These are phyloP conservation scores for Dissoconium aciculare DNA, from an alignment of 2,329 filamentous ascomycete genomes.

Conservation along the genomic window DNA sequence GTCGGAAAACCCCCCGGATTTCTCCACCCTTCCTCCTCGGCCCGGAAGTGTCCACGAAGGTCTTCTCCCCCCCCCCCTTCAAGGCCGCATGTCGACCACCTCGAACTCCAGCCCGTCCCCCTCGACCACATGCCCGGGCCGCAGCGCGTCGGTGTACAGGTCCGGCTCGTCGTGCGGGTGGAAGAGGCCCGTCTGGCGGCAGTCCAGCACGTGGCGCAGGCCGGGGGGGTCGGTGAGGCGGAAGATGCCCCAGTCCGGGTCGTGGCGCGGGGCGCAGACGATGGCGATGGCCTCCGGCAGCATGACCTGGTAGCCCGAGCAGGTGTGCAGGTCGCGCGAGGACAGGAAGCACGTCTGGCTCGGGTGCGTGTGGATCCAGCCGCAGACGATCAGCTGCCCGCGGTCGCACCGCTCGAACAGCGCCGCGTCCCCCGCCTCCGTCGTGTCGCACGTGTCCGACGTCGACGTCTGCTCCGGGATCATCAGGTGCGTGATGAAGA, in stretches of 20 bases:
- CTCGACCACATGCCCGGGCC: conserved; percentile 44
- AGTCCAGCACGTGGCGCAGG: conserved; percentile 67
- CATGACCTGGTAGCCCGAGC: conserved; percentile 90
- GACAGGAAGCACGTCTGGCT: conserved; percentile 98
- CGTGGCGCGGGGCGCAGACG: conserved; percentile 76
- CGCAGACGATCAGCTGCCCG: conserved; percentile 70
- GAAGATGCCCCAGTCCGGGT: conserved; percentile 74
- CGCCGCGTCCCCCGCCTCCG: conserved; percentile 54
- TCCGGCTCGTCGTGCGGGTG: conserved; percentile 59
- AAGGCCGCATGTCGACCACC: conserved; percentile 45
- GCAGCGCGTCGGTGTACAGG: conserved; percentile 59
- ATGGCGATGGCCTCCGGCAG: conserved; percentile 92
- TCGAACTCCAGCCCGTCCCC: conserved; percentile 44
- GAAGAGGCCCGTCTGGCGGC: conserved; percentile 64
- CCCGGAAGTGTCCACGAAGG: too few relatives aligned
- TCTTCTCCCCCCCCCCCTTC: too few relatives aligned
- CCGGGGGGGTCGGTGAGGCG: conserved; percentile 86
- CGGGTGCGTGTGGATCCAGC: conserved; percentile 97
- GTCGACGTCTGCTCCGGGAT: conserved; percentile 86
- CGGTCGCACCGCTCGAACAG: conserved; percentile 81
- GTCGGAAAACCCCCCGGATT: too few relatives aligned
- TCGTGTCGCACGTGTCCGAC: conserved; percentile 85
- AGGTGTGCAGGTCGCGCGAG: conserved; percentile 82
- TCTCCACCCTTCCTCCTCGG: too few relatives aligned
- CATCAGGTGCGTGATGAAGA: conserved; percentile 78